These are phyloP conservation scores for Chalara sp. DNA, from an alignment of 2,329 filamentous ascomycete genomes.

Conservation along the genomic window DNA sequence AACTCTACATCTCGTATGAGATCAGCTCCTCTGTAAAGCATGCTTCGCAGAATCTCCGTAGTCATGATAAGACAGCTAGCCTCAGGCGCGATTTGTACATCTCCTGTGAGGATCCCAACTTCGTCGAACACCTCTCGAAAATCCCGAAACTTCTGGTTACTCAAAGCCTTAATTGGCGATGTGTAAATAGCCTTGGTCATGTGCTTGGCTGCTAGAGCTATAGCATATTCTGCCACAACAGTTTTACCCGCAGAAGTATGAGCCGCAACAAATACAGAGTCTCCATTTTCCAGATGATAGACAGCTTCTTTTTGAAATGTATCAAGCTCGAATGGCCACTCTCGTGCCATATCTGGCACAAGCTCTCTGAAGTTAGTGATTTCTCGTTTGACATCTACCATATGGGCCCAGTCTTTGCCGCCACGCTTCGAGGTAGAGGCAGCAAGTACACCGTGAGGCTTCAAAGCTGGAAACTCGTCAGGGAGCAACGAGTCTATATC, in stretches of 20 bases:
- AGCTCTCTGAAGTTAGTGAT: conserved; percentile 92
- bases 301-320: conserved; percentile 98
- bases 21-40: conserved; percentile 95
- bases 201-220: conserved; percentile 91
- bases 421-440: conserved; percentile 65
- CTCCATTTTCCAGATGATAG: conserved; percentile 92
- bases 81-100: conserved; percentile 96
- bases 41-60: conserved; percentile 93
- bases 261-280: conserved; percentile 95
- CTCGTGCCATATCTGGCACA: conserved; percentile 90
- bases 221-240: conserved; percentile 95
- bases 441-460: conserved; percentile 72
- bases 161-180: conserved; percentile 94
- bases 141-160: conserved; percentile 97
- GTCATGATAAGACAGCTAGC: conserved; percentile 99
- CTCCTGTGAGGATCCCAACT: conserved; percentile 92
- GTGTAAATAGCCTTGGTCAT: conserved; percentile 99
- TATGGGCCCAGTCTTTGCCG: conserved; percentile 91
- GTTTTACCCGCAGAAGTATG: conserved; percentile 98
- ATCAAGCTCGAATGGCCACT: conserved; percentile 96
- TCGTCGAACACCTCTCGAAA: conserved; percentile 88
- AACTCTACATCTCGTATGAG: conserved; percentile 96
- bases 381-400: conserved; percentile 90
- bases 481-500: conserved; percentile 83
- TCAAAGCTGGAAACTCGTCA: conserved; percentile 85